Percentiles rank a stretch among this genome's conserved stretches.
Evolutionary conservation across 1,284 basidiomycete species (phyloP).

Genomic region (Quambalaria eucalypti): DNA sequence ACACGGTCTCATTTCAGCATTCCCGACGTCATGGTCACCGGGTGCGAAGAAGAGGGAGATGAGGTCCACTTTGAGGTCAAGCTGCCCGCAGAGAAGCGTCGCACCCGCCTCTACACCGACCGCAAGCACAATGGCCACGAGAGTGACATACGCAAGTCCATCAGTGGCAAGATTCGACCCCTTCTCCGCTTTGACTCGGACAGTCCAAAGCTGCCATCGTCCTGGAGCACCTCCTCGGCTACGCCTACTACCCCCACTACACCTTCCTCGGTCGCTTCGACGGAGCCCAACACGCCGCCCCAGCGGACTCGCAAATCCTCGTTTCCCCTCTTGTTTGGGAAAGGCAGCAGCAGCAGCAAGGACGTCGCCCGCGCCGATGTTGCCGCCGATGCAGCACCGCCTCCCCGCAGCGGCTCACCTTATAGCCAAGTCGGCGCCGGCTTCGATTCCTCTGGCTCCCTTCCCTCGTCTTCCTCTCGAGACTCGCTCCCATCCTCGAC

Average conservation of each 20-base stretch:
- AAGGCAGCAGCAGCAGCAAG: neutral
- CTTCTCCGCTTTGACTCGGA: no score
- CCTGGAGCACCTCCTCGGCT: no score
- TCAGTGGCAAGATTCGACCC: no score
- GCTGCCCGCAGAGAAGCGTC: conserved; percentile 19
- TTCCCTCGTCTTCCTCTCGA: neutral
- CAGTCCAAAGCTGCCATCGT: no score
- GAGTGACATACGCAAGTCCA: no score
- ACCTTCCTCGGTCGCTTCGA: no score
- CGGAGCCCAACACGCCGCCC: no score
- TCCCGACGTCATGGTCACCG: conserved; percentile 33
- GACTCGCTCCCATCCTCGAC: neutral
- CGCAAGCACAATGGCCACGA: no score
- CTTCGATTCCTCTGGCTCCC: neutral
- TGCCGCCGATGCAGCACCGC: neutral
- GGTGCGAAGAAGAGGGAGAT: conserved; percentile 29
- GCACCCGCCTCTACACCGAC: conserved; percentile 14
- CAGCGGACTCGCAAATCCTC: conserved; percentile 13
- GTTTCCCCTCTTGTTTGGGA: conserved; percentile 18
- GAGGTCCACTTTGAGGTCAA: conserved; percentile 19
- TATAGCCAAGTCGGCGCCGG: neutral
- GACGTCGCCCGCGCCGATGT: neutral
- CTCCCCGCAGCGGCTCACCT: neutral
- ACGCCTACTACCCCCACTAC: no score
- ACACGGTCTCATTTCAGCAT: conserved; percentile 33